Percentiles rank a stretch among this genome's conserved stretches.
phyloP scores from a whole-genome alignment of 345 rosid species.

The Hypericum androsaemum region DNA sequence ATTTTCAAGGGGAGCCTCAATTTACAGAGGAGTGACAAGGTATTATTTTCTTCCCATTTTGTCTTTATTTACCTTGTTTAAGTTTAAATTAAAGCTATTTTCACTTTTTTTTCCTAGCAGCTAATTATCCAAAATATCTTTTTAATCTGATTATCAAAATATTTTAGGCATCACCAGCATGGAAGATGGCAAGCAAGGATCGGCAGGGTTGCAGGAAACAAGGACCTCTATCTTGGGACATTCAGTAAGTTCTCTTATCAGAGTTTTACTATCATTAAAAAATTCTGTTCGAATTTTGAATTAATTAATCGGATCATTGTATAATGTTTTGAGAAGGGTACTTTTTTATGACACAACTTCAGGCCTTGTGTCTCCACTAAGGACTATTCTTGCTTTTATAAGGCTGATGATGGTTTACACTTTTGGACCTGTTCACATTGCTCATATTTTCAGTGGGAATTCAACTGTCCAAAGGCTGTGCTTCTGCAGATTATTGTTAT shows the following conservation, averaged over 20 bases:
- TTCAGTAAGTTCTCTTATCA: slow-evolving; percentile 42
- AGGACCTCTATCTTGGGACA: slow-evolving; percentile 82
- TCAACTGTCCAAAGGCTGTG: too few relatives aligned
- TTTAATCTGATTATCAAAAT: background rate
- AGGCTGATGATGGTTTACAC: slow-evolving; percentile 30
- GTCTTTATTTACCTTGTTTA: background rate
- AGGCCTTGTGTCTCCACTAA: slow-evolving; percentile 24
- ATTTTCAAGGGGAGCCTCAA: slow-evolving; percentile 78
- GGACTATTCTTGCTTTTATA: slow-evolving; percentile 30
- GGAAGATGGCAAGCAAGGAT: slow-evolving; percentile 90
- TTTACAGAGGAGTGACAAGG: slow-evolving; percentile 88
- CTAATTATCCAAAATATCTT: too few relatives aligned
- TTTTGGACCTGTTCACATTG: background rate
- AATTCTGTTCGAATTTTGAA: slow-evolving; percentile 10
- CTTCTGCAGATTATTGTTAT: too few relatives aligned
- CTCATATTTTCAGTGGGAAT: too few relatives aligned
- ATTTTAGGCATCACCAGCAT: slow-evolving; percentile 69
- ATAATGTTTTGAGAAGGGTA: slow-evolving; percentile 16
- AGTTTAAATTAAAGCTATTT: too few relatives aligned
- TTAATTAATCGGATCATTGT: slow-evolving; percentile 1
- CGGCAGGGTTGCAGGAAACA: slow-evolving; percentile 82
- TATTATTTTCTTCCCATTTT: slow-evolving; percentile 14
- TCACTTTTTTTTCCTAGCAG: background rate
- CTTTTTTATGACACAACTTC: slow-evolving; percentile 16
- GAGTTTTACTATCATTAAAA: background rate